A percentile compares a stretch with the other conserved stretches of the same genome.
These are phyloP conservation scores for Croton setiger DNA, from an alignment of 441 rosid species.

Conservation along the genomic window DNA sequence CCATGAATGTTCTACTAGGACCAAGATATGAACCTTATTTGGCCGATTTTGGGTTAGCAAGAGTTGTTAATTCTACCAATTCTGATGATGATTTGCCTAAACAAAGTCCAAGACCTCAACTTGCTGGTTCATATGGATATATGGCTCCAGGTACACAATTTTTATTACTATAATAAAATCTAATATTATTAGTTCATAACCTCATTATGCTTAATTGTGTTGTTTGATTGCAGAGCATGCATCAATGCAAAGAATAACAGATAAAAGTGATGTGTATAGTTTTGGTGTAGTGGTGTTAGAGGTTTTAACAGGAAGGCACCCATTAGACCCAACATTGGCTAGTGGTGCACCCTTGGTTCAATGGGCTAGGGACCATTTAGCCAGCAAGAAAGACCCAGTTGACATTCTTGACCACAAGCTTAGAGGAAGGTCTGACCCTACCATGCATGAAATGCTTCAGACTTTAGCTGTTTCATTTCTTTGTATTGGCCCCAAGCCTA, in stretches of 20 bases:
- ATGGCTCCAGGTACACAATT: slow-evolving; percentile 92
- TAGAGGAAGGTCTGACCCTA: slow-evolving; percentile 73
- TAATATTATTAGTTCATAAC: too few relatives aligned
- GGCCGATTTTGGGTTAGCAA: slow-evolving; percentile 91
- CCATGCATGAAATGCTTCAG: slow-evolving; percentile 90
- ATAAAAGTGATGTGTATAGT: slow-evolving; percentile 89
- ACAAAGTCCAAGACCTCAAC: slow-evolving; percentile 56
- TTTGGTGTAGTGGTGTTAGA: slow-evolving; percentile 79
- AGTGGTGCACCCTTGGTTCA: slow-evolving; percentile 79
- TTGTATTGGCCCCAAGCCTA: slow-evolving; percentile 54
- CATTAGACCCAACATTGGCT: slow-evolving; percentile 77
- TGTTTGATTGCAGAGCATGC: slow-evolving; percentile 61
- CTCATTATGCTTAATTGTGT: background rate
- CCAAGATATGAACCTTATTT: slow-evolving; percentile 62
- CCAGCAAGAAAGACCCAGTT: slow-evolving; percentile 51
- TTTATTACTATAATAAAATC: background rate
- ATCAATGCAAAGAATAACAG: slow-evolving; percentile 64
- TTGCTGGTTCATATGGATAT: slow-evolving; percentile 95
- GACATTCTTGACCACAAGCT: slow-evolving; percentile 74
- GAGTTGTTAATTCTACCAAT: slow-evolving; percentile 34
- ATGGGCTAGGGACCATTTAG: slow-evolving; percentile 79
- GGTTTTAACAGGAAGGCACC: slow-evolving; percentile 85
- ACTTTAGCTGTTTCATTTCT: slow-evolving; percentile 84
- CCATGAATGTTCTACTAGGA: slow-evolving; percentile 86
- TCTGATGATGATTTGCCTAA: slow-evolving; percentile 34